These are phyloP conservation scores for Dactylis glomerata DNA, from an alignment of 176 grass and related monocot genomes.

Conservation along the genomic window DNA sequence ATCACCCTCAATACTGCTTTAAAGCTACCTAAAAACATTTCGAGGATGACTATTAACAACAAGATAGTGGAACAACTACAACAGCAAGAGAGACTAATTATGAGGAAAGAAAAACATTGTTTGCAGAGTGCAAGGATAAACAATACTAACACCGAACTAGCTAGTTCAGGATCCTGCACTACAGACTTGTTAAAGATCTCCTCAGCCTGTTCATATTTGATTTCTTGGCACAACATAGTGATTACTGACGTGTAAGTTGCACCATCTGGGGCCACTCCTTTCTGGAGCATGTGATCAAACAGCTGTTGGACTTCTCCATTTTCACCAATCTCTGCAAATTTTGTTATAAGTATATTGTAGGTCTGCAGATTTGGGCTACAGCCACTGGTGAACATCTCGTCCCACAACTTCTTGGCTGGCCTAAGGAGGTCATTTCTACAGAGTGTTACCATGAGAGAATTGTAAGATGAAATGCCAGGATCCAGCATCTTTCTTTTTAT, in stretches of 20 bases:
- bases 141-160: constrained; percentile 38
- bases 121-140: constrained; percentile 59
- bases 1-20: constrained; percentile 46
- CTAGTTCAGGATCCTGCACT: constrained; percentile 54
- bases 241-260: constrained; percentile 58
- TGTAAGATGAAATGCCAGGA: constrained; percentile 69
- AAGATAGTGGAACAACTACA: background rate
- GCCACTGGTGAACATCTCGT: constrained; percentile 86
- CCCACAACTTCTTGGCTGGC: constrained; percentile 91
- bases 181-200: constrained; percentile 62
- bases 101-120: constrained; percentile 48
- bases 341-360: constrained; percentile 84
- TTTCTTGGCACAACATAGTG: constrained; percentile 57
- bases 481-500: constrained; percentile 63
- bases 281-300: constrained; percentile 74
- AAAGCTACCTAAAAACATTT: constrained; percentile 52
- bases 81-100: background rate
- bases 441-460: constrained; percentile 71
- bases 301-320: constrained; percentile 57
- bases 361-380: constrained; percentile 77
- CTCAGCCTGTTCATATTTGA: constrained; percentile 57
- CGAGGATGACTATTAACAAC: background rate
- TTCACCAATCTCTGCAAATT: constrained; percentile 65
- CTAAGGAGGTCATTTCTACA: constrained; percentile 79
- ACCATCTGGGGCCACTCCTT: constrained; percentile 62